Evolutionary conservation across 2,329 filamentous ascomycete species (phyloP), one percentile per base, ranked within the genome.

Genomic region (Coniochaeta hoffmannii): DNA sequence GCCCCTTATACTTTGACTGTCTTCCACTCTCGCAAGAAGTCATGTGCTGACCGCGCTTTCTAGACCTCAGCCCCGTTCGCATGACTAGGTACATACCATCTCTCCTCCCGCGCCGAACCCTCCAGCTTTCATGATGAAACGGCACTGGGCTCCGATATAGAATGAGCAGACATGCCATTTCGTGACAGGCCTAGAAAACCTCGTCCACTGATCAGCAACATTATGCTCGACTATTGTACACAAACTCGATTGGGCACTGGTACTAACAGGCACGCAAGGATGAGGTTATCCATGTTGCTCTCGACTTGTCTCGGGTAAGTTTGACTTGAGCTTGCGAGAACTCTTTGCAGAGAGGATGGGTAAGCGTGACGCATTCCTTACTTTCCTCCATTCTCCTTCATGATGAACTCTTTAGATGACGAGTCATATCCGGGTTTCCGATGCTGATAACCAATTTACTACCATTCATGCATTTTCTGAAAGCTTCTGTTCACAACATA

Each of bases 131-230:
- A 83, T 89, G 89, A 93, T 91, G 89, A 90, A 88, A 80, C 75
- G 89, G 91, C 91, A 96, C 91, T 96, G 91, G 91, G 91, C 91
- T 93, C 91, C 87, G 90, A 95, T 78, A 72, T 71, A 71, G 73
- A 77, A 84, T 85, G 90, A 90, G 91, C 78, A 72, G 89, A 91
- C 85, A 83, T 88, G 83, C 90, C 90, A 89, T 75, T 82, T 67
- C 89, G 90, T 75, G 90, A 89, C 90, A 96, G 90, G 91, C 91
- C 90, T 96, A 95, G 90, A 95, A 96, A 96, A 96, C 92, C 91
- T 96, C 85, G 90, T 89, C 91, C 89, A 93, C 91, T 96, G 91
- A 96, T 75, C 63, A 63, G 62, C 59, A 64, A 41, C 24, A 44
- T 50, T 52, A 36, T 10, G 15, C 22, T 22, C 34, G 28, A 28